Evolutionary conservation across 768 basidiomycete species (phyloP).

Genomic region (Paxillus rubicundulus): DNA sequence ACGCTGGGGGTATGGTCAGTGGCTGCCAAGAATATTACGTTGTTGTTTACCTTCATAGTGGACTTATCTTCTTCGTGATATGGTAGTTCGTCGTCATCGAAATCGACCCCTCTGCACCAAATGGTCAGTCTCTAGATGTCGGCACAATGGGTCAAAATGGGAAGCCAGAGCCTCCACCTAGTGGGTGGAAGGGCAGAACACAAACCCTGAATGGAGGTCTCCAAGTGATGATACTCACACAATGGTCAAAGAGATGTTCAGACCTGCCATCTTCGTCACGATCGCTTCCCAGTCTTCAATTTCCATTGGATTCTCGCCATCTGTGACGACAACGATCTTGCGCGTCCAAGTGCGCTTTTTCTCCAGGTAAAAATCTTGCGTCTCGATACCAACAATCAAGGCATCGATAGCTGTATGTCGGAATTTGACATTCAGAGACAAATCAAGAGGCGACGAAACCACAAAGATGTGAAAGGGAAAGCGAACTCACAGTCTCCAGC

Average conservation of each 20-base stretch:
- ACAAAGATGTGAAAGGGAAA: not conserved
- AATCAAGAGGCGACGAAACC: not conserved
- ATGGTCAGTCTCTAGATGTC: slow-evolving; percentile 5
- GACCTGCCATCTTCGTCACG: slow-evolving; percentile 57
- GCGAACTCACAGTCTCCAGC: slow-evolving; percentile 61
- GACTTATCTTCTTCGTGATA: slow-evolving; percentile 70
- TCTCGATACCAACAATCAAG: slow-evolving; percentile 82
- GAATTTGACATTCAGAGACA: not conserved
- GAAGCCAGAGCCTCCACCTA: not conserved
- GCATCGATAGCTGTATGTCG: slow-evolving; percentile 70
- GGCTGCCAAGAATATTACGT: not conserved
- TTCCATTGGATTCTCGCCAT: slow-evolving; percentile 75
- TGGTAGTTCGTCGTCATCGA: slow-evolving; percentile 68
- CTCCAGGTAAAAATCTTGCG: slow-evolving; percentile 63
- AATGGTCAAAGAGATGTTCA: slow-evolving; percentile 60
- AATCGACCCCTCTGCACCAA: slow-evolving; percentile 74
- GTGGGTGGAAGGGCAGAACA: not conserved
- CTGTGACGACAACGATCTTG: slow-evolving; percentile 80
- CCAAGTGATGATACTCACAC: slow-evolving; percentile 49
- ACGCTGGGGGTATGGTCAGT: slow-evolving; percentile 39
- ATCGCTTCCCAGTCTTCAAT: slow-evolving; percentile 74
- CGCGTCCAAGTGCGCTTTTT: slow-evolving; percentile 83
- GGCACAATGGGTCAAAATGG: not conserved
- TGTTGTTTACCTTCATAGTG: slow-evolving; percentile 60
- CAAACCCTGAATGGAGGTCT: not conserved